Base-by-base conservation (phyloP, 495 filamentous ascomycete species). In the Xylaria bambusicola region DNA sequence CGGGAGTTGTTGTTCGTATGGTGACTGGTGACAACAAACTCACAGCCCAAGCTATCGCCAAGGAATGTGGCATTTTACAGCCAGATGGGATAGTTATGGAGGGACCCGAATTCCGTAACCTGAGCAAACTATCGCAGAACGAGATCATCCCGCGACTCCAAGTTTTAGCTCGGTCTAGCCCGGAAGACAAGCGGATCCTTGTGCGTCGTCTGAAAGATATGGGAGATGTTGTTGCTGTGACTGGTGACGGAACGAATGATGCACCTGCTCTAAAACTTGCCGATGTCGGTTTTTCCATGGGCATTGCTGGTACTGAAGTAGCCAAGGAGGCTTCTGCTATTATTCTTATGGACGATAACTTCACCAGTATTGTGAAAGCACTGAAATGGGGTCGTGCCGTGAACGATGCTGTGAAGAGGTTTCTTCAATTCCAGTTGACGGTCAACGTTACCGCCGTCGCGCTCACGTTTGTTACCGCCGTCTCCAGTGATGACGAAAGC, bases 241-340 rank as follows among this genome's bases (percentile, higher is more conserved):
- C 91, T 7, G 91, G 91, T 42, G 91, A 96, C 66, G 91, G 91
- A 17, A 96, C 91, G 50, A 96, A 96, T 67, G 91, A 96, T 71
- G 91, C 90, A 1, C 91, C 91, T 10, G 91, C 91, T 45, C 78
- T 96, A 56, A 91, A 89, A 66, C 86, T 86, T 62, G 90, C 91
- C 23, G 91, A 96, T 69, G 88, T 96, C 44, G 91, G 91, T 17
- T 96, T 96, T 73, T 93, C 91, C 47, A 96, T 96, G 91, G 91
- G 91, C 46, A 92, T 94, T 61, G 84, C 90, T 46, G 91, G 91
- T 36, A 96, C 91, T 6, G 91, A 94, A 68, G 91, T 96, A n/a
- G 91, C 91, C 26, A 96, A 96, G 75, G 91, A 96, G 69, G 91
- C 91, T 8, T 94, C 90, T 50, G 90, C 89, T 17, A 96, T 96